These are phyloP conservation scores for Diaporthe velutina DNA, from an alignment of 2,329 filamentous ascomycete genomes.

Conservation along the genomic window DNA sequence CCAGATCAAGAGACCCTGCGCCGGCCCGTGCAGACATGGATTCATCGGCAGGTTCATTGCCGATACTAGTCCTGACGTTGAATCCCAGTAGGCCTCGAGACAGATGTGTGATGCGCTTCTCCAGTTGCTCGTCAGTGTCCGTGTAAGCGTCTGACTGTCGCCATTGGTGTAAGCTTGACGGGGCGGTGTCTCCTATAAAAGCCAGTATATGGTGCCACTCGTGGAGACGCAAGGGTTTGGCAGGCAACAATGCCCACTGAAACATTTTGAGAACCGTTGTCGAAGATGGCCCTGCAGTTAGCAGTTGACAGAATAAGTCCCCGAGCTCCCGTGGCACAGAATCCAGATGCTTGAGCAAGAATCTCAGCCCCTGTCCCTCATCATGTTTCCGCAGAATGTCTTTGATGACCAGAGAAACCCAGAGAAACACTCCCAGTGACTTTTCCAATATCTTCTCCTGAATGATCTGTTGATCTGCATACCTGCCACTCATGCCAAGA, in stretches of 20 bases:
- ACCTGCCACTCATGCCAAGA: not conserved
- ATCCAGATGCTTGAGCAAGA: not conserved
- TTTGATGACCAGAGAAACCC: constrained; percentile 3
- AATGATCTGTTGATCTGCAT: not conserved
- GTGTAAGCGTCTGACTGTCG: not conserved
- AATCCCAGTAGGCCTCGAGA: not conserved
- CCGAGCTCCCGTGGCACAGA: not conserved
- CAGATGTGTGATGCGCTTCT: not conserved
- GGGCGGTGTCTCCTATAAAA: not conserved
- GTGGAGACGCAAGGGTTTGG: not conserved
- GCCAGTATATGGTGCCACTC: constrained; percentile 1
- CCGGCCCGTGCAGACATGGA: not conserved
- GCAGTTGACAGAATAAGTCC: not conserved
- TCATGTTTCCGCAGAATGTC: not conserved
- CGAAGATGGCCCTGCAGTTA: not conserved
- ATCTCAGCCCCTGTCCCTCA: not conserved
- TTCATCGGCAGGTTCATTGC: not conserved
- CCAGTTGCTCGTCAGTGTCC: not conserved
- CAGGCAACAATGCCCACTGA: not conserved
- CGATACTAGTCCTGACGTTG: not conserved
- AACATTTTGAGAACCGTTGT: not conserved
- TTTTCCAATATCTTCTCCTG: not conserved
- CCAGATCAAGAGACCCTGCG: constrained; percentile 4
- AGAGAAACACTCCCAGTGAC: not conserved
- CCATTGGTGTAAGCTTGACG: not conserved